A percentile compares a stretch with the other conserved stretches of the same genome.
Conservation (phyloP, 768 basidiomycete species). For the Multifurca ochricompacta region DNA sequence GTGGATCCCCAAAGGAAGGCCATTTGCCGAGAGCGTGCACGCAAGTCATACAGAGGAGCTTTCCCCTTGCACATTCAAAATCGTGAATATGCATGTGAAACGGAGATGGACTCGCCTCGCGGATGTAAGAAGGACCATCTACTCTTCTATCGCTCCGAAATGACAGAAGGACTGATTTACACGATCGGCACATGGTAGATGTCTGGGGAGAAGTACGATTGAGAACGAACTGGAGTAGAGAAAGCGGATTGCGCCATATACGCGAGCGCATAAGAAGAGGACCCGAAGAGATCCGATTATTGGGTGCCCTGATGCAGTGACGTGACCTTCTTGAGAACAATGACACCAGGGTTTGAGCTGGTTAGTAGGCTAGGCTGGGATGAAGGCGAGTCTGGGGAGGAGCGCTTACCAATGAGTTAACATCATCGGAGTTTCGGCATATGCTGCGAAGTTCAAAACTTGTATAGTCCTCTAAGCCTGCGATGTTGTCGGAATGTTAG, state of each 20-base stretch:
- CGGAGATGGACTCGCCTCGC: constrained; percentile 3
- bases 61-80: constrained; percentile 2
- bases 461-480: background rate
- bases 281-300: background rate
- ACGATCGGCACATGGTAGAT: background rate
- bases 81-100: constrained; percentile 6
- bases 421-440: background rate
- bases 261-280: background rate
- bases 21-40: background rate
- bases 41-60: background rate
- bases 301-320: background rate
- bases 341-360: background rate
- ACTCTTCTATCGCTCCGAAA: background rate
- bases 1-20: constrained; percentile 1
- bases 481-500: constrained; percentile 3
- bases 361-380: background rate
- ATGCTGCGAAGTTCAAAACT: background rate
- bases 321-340: constrained; percentile 1
- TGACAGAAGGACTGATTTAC: constrained; percentile 3
- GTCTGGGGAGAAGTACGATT: background rate
- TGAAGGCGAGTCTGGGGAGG: background rate
- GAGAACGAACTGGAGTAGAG: background rate
- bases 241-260: background rate
- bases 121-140: background rate
- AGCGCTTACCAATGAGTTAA: background rate